Evolutionary conservation across 495 filamentous ascomycete species (phyloP).

Genomic region (Paragyromitra xinjiangensis): DNA sequence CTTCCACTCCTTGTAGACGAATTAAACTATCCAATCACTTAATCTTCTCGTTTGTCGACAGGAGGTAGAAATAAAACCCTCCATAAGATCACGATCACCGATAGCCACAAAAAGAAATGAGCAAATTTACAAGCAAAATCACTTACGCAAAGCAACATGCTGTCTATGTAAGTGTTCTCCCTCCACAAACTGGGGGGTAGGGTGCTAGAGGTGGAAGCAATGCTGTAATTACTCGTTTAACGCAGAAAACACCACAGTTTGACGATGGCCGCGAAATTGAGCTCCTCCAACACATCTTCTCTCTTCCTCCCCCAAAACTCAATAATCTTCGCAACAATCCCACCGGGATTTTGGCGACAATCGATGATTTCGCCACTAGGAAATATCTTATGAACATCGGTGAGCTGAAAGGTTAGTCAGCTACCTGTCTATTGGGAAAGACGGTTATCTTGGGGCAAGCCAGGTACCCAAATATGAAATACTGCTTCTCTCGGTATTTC

Average conservation of each 20-base stretch:
- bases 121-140: constrained; percentile 41
- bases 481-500: background rate
- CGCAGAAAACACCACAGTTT: constrained; percentile 59
- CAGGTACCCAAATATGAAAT: background rate
- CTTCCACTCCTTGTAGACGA: background rate
- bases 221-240: constrained; percentile 1
- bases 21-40: background rate
- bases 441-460: background rate
- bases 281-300: constrained; percentile 74
- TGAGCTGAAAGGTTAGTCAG: constrained; percentile 67
- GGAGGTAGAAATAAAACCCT: background rate
- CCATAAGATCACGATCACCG: background rate
- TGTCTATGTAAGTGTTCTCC: constrained; percentile 45
- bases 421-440: background rate
- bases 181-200: background rate
- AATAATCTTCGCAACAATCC: constrained; percentile 72
- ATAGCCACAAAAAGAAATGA: constrained; percentile 18
- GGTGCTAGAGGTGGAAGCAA: background rate
- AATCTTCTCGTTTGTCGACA: background rate
- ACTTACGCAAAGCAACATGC: constrained; percentile 60
- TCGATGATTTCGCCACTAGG: constrained; percentile 75
- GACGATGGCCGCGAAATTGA: constrained; percentile 78
- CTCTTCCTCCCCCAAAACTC: constrained; percentile 63
- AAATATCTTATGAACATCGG: constrained; percentile 84
- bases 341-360: constrained; percentile 69